phyloP scores from a whole-genome alignment of 2,329 filamentous ascomycete species.

The Macrophomina tecta region DNA sequence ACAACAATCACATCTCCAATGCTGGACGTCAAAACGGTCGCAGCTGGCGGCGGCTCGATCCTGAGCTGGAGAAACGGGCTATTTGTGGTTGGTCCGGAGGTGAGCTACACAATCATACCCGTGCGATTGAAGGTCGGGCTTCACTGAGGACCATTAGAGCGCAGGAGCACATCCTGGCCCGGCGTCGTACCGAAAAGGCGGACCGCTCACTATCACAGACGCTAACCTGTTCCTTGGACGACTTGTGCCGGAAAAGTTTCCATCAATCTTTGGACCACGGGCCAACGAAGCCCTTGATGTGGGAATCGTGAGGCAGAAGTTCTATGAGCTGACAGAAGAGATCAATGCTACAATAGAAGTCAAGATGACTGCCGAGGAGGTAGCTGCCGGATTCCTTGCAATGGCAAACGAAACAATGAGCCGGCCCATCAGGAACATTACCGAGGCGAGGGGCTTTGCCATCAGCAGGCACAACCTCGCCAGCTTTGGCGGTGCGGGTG shows the following conservation, averaged over 20 bases:
- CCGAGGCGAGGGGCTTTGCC: conserved; percentile 37
- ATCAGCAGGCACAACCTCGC: conserved; percentile 36
- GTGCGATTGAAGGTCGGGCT: neutral
- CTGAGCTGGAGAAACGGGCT: conserved; percentile 89
- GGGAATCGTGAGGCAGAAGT: conserved; percentile 49
- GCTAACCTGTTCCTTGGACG: conserved; percentile 44
- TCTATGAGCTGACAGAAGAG: conserved; percentile 49
- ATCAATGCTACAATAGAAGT: conserved; percentile 49
- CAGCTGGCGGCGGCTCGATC: conserved; percentile 71
- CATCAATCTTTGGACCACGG: conserved; percentile 42
- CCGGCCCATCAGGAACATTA: conserved; percentile 38
- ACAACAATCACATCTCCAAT: conserved; percentile 39
- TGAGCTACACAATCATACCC: neutral
- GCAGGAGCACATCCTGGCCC: conserved; percentile 47
- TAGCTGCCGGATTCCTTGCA: conserved; percentile 36
- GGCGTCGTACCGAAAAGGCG: conserved; percentile 43
- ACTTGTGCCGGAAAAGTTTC: conserved; percentile 39
- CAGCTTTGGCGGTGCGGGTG: conserved; percentile 44
- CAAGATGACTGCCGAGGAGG: conserved; percentile 37
- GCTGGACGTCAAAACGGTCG: conserved; percentile 44
- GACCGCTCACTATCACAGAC: conserved; percentile 44
- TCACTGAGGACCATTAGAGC: conserved; percentile 4
- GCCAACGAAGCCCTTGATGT: conserved; percentile 48
- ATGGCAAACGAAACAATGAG: conserved; percentile 41
- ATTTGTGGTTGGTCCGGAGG: conserved; percentile 85